These are phyloP conservation scores for Acacia crassicarpa DNA, from an alignment of 306 rosid genomes.

Conservation along the genomic window DNA sequence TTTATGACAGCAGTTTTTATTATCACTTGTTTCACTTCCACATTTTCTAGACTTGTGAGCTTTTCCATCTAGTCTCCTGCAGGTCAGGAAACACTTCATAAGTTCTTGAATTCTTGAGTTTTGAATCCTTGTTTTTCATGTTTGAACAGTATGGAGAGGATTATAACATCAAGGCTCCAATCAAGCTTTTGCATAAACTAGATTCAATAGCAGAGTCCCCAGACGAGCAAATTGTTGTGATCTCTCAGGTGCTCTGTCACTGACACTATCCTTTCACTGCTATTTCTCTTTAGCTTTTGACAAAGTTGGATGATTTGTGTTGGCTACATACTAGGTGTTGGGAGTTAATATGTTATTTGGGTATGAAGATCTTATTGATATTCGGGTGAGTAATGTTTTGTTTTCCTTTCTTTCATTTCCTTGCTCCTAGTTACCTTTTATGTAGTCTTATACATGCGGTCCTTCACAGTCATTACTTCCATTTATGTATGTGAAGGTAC, in stretches of 20 bases:
- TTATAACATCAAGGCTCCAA: constrained; percentile 91
- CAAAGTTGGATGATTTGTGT: constrained; percentile 34
- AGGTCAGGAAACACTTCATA: neutral
- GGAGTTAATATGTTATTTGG: constrained; percentile 97
- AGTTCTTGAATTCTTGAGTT: constrained; percentile 16
- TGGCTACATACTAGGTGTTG: constrained; percentile 61
- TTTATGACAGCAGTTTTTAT: constrained; percentile 13
- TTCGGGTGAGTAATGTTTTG: constrained; percentile 55
- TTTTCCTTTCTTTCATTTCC: neutral
- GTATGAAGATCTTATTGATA: constrained; percentile 89
- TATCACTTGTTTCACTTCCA: constrained; percentile 10
- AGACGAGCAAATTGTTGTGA: constrained; percentile 87
- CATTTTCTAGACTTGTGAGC: constrained; percentile 6
- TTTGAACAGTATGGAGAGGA: constrained; percentile 85
- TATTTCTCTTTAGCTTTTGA: constrained; percentile 7
- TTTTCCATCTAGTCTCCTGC: neutral
- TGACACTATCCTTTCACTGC: neutral
- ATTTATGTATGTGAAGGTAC: constrained; percentile 52
- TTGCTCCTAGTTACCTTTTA: constrained; percentile 19
- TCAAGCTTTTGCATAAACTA: constrained; percentile 89
- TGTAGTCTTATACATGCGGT: constrained; percentile 3
- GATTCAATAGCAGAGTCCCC: constrained; percentile 84
- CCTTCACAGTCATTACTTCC: constrained; percentile 1
- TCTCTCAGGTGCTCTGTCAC: constrained; percentile 75
- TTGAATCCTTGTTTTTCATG: constrained; percentile 23